A percentile compares a stretch with the other conserved stretches of the same genome.
These are phyloP conservation scores for Talaromyces verruculosus DNA, from an alignment of 2,329 filamentous ascomycete genomes.

Conservation along the genomic window DNA sequence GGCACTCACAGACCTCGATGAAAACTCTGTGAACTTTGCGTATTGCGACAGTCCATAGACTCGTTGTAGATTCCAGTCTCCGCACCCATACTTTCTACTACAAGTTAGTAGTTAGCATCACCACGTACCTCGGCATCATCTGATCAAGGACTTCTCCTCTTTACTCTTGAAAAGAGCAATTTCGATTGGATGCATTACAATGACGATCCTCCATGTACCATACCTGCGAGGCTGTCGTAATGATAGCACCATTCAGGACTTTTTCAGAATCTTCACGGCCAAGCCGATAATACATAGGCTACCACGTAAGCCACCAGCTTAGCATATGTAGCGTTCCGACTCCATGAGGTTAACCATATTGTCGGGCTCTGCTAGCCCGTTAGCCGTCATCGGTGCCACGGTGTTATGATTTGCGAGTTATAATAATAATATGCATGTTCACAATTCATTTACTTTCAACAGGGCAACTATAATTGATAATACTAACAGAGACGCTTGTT, in stretches of 20 bases:
- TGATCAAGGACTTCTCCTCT: constrained; percentile 2
- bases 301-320: not conserved
- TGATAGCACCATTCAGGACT: not conserved
- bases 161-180: not conserved
- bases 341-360: constrained; percentile 20
- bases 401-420: not conserved
- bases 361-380: constrained; percentile 11
- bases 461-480: too few relatives aligned
- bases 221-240: not conserved
- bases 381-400: not conserved
- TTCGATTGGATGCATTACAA: not conserved
- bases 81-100: not conserved
- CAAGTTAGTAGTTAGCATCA: not conserved
- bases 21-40: not conserved
- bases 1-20: not conserved
- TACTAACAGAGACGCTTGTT: not conserved
- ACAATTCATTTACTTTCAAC: too few relatives aligned
- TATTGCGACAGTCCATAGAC: not conserved
- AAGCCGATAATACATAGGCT: not conserved
- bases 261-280: not conserved
- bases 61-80: not conserved
- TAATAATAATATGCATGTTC: not conserved
- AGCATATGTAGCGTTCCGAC: not conserved
- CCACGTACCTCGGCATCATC: constrained; percentile 1
- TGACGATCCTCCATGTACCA: not conserved